A percentile compares a stretch with the other conserved stretches of the same genome.
Evolutionary conservation across 805 yeast genomes (phyloP).

Genomic region (Starmerella bombicola): DNA sequence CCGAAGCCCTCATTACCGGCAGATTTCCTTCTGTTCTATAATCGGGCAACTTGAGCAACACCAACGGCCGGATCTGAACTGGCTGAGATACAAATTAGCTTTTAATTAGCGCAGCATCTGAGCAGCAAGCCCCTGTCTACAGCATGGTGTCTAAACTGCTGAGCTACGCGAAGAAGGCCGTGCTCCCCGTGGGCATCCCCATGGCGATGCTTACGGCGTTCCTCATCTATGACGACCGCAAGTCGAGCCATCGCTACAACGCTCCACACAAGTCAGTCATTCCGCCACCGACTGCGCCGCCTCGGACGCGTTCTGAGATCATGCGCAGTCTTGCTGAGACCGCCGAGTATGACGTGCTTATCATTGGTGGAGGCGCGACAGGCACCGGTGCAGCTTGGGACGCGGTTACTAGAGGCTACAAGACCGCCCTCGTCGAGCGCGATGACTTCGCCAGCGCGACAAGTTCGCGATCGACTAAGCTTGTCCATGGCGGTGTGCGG

Average conservation of each 20-base stretch:
- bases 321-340: constrained; percentile 26
- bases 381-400: constrained; percentile 91
- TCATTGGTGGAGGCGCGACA: constrained; percentile 94
- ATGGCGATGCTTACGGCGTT: constrained; percentile 19
- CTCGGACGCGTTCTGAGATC: constrained; percentile 25
- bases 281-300: constrained; percentile 23
- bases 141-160: constrained; percentile 6
- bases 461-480: constrained; percentile 84
- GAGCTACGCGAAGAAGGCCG: constrained; percentile 14
- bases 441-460: constrained; percentile 89
- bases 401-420: constrained; percentile 80
- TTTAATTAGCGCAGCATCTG: too few species aligned
- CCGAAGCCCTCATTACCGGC: too few species aligned
- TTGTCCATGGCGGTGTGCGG: constrained; percentile 96
- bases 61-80: too few species aligned
- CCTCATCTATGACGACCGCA: constrained; percentile 23
- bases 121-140: too few species aligned
- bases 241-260: constrained; percentile 21
- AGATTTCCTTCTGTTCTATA: too few species aligned
- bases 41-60: too few species aligned
- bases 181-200: constrained; percentile 21
- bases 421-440: constrained; percentile 75
- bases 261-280: constrained; percentile 21
- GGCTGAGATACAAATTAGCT: too few species aligned
- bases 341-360: constrained; percentile 59